phyloP scores from a whole-genome alignment of 177 flowering plant species.

The Vitis hybrid region DNA sequence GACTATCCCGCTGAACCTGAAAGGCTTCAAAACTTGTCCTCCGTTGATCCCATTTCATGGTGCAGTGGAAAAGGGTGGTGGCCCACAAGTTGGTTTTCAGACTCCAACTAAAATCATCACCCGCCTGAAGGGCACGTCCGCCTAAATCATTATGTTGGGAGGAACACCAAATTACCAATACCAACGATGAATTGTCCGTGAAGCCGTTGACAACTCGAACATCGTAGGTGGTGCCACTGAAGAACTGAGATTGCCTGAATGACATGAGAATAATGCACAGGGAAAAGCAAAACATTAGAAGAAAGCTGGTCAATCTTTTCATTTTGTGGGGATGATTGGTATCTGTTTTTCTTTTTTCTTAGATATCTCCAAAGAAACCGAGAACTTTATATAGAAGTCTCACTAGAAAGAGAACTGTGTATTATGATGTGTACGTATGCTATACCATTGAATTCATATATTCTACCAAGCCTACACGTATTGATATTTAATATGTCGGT shows the following conservation, averaged over 20 bases:
- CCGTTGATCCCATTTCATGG: constrained; percentile 44
- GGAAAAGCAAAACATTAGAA: constrained; percentile 3
- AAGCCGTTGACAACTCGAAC: constrained; percentile 52
- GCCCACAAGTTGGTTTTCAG: constrained; percentile 25
- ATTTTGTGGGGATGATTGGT: neutral
- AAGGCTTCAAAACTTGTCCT: constrained; percentile 44
- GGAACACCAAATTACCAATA: constrained; percentile 48
- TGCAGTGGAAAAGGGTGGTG: constrained; percentile 27
- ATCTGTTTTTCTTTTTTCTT: no score
- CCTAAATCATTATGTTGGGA: constrained; percentile 33
- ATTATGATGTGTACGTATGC: no score
- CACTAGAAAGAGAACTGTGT: no score
- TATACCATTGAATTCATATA: no score
- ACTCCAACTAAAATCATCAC: constrained; percentile 53
- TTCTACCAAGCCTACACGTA: no score
- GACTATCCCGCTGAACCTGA: constrained; percentile 26
- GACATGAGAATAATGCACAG: constrained; percentile 16
- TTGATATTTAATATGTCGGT: no score
- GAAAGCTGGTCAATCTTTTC: constrained; percentile 7
- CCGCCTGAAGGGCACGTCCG: constrained; percentile 54
- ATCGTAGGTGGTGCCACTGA: constrained; percentile 22
- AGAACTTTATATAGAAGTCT: no score
- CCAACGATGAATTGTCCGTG: constrained; percentile 46
- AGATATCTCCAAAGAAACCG: no score
- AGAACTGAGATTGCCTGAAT: neutral